These are phyloP conservation scores for Xylaria bambusicola DNA, from an alignment of 495 filamentous ascomycete genomes.

Conservation along the genomic window DNA sequence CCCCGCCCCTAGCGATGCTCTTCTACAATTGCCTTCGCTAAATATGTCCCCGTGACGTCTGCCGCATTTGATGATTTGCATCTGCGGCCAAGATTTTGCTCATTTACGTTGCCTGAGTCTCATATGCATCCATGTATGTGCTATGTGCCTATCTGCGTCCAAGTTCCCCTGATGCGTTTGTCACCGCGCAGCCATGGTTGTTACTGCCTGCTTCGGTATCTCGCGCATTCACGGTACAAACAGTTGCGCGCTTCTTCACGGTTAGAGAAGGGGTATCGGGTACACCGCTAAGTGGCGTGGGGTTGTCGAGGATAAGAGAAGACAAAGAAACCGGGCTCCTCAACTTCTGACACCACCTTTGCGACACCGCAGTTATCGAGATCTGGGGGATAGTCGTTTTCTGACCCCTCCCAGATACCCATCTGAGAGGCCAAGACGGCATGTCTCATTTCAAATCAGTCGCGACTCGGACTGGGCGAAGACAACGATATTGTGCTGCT, in stretches of 20 bases:
- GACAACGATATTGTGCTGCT: conserved; percentile 13
- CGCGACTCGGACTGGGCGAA: background rate
- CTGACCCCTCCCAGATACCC: background rate
- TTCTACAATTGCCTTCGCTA: too few species aligned
- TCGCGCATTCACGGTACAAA: conserved; percentile 32
- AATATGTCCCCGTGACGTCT: background rate
- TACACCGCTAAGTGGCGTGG: conserved; percentile 17
- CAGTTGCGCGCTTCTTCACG: conserved; percentile 27
- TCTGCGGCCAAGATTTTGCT: background rate
- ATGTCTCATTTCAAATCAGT: conserved; percentile 6
- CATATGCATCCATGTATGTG: conserved; percentile 12
- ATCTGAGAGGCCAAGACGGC: background rate
- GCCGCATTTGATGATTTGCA: background rate
- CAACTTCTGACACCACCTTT: background rate
- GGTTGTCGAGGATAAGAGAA: background rate
- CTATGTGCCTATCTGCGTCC: conserved; percentile 22
- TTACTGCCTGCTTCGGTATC: conserved; percentile 24
- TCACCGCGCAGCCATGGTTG: conserved; percentile 17
- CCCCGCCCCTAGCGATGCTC: too few species aligned
- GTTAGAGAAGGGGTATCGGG: conserved; percentile 17
- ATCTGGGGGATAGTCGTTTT: background rate
- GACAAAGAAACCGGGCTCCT: background rate
- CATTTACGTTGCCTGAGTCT: conserved; percentile 3
- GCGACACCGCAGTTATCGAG: background rate
- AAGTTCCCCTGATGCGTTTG: conserved; percentile 23